phyloP scores from a whole-genome alignment of 345 rosid species.

The rapeseed (Brassica napus) region DNA sequence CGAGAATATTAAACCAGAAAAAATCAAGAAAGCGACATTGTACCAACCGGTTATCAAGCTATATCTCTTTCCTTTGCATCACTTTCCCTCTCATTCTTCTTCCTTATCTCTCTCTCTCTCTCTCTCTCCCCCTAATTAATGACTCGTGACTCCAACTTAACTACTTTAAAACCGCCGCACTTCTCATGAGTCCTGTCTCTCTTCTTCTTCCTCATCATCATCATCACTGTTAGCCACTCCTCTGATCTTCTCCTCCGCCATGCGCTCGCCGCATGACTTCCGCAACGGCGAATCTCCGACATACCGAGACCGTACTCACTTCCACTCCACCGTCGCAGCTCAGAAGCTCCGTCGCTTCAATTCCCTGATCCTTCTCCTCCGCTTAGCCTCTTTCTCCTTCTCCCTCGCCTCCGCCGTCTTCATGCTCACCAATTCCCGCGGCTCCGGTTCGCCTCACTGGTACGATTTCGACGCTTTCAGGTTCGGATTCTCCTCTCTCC shows the following conservation, averaged over 20 bases:
- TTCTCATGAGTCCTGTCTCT: slow-evolving; percentile 43
- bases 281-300: slow-evolving; percentile 66
- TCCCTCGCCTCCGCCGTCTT: slow-evolving; percentile 79
- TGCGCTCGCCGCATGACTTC: slow-evolving; percentile 70
- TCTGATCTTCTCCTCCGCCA: slow-evolving; percentile 46
- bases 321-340: slow-evolving; percentile 71
- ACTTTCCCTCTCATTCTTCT: slow-evolving; percentile 46
- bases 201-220: slow-evolving; percentile 2
- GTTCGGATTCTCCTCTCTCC: slow-evolving; percentile 37
- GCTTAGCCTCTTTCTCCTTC: slow-evolving; percentile 78
- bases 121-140: too few relatives aligned
- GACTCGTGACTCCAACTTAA: slow-evolving; percentile 45
- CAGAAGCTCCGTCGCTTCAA: slow-evolving; percentile 87
- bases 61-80: slow-evolving; percentile 18
- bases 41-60: slow-evolving; percentile 27
- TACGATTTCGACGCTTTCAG: slow-evolving; percentile 90
- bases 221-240: background rate
- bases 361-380: slow-evolving; percentile 65
- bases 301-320: slow-evolving; percentile 50
- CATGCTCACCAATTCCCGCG: slow-evolving; percentile 76
- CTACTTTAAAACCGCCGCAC: slow-evolving; percentile 24
- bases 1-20: background rate
- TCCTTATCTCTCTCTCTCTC: slow-evolving; percentile 23
- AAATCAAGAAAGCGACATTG: background rate
- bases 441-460: slow-evolving; percentile 68